A percentile compares a stretch with the other conserved stretches of the same genome.
Evolutionary conservation across 2,329 filamentous ascomycete genomes (phyloP).

Genomic region (Aspergillus sp.): DNA sequence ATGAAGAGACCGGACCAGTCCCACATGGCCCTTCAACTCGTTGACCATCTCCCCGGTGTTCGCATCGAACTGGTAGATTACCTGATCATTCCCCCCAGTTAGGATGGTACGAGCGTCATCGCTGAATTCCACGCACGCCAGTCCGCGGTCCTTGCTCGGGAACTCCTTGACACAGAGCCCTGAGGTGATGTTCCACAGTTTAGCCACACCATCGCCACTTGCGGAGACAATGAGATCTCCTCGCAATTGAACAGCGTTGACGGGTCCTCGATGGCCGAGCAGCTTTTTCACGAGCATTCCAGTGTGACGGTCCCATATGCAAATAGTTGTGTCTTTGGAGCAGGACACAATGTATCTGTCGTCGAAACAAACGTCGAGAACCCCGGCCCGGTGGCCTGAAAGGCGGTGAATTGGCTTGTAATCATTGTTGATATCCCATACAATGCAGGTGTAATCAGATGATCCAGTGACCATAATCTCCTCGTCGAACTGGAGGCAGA

Average conservation of each 20-base stretch:
- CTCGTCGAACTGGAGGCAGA: slow-evolving; percentile 92
- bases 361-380: slow-evolving; percentile 91
- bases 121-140: slow-evolving; percentile 93
- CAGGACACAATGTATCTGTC: slow-evolving; percentile 91
- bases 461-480: slow-evolving; percentile 92
- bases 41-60: slow-evolving; percentile 80
- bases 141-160: slow-evolving; percentile 79
- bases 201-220: slow-evolving; percentile 87
- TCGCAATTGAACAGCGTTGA: slow-evolving; percentile 93
- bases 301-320: slow-evolving; percentile 85
- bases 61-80: slow-evolving; percentile 94
- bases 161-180: slow-evolving; percentile 89
- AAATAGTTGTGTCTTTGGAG: slow-evolving; percentile 91
- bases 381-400: slow-evolving; percentile 74
- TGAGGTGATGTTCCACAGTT: slow-evolving; percentile 90
- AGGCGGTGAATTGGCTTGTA: slow-evolving; percentile 79
- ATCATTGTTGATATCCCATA: slow-evolving; percentile 76
- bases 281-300: slow-evolving; percentile 73
- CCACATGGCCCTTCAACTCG: slow-evolving; percentile 76
- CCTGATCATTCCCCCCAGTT: slow-evolving; percentile 89
- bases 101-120: slow-evolving; percentile 92
- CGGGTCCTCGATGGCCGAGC: slow-evolving; percentile 80
- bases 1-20: slow-evolving; percentile 83
- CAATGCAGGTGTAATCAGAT: slow-evolving; percentile 84
- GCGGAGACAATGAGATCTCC: slow-evolving; percentile 91